Evolutionary conservation across 371 early-diverging fungal species (phyloP).

Genomic region (Blakeslea trispora): DNA sequence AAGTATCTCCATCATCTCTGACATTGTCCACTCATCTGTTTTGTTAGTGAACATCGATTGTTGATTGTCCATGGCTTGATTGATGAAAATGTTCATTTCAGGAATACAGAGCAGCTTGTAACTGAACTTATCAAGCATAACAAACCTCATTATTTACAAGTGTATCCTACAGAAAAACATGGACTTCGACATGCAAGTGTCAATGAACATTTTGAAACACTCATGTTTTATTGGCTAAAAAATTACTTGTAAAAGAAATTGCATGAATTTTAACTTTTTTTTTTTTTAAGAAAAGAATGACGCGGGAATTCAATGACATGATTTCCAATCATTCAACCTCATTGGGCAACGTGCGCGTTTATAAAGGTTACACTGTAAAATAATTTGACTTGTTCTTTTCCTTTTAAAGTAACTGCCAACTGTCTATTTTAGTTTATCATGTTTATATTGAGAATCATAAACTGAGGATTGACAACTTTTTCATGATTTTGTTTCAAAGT

Average conservation of each 20-base stretch:
- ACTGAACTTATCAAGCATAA: conserved; percentile 56
- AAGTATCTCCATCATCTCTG: no score
- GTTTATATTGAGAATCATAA: no score
- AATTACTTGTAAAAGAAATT: conserved; percentile 50
- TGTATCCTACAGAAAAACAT: conserved; percentile 77
- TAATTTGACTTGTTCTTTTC: neutral
- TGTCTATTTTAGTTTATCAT: no score
- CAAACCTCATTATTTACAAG: conserved; percentile 67
- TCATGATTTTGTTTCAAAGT: no score
- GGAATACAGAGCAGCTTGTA: conserved; percentile 64
- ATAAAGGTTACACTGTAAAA: conserved; percentile 14
- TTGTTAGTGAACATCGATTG: conserved; percentile 63
- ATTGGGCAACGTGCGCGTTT: conserved; percentile 14
- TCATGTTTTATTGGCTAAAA: conserved; percentile 73
- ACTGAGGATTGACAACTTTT: no score
- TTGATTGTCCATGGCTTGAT: conserved; percentile 77
- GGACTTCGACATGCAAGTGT: conserved; percentile 70
- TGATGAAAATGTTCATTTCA: conserved; percentile 86
- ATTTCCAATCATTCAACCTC: conserved; percentile 12
- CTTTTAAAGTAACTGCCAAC: no score
- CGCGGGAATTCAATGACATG: neutral
- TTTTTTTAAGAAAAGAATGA: no score
- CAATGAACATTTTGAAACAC: conserved; percentile 81
- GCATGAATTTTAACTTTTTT: no score
- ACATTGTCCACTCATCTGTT: no score